These are phyloP conservation scores for Filobasidium uniguttulatum DNA, from an alignment of 1,284 basidiomycete genomes.

Conservation along the genomic window DNA sequence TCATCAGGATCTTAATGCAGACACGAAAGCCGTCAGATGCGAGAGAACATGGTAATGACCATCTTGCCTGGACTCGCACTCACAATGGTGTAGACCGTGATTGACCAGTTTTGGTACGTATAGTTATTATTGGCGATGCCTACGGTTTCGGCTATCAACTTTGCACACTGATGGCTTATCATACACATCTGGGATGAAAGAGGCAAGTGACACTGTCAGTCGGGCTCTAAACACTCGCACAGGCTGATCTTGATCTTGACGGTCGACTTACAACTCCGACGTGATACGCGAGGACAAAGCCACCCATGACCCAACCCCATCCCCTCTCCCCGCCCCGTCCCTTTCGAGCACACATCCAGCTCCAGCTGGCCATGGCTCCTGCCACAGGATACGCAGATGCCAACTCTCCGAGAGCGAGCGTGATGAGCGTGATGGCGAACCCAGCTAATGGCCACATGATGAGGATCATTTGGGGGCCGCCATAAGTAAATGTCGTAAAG, in stretches of 20 bases:
- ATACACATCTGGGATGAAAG: slow-evolving; percentile 21
- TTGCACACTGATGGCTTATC: slow-evolving; percentile 27
- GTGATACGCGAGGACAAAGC: slow-evolving; percentile 33
- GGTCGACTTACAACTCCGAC: slow-evolving; percentile 28
- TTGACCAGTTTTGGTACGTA: slow-evolving; percentile 23
- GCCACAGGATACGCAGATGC: slow-evolving; percentile 36
- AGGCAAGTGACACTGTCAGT: neutral
- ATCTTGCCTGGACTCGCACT: neutral
- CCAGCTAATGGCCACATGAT: slow-evolving; percentile 34
- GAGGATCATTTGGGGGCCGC: slow-evolving; percentile 29
- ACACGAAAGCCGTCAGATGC: neutral
- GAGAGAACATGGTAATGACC: neutral
- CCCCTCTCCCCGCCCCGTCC: slow-evolving; percentile 32
- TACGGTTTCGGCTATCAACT: slow-evolving; percentile 30
- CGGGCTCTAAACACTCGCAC: neutral
- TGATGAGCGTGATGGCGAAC: slow-evolving; percentile 25
- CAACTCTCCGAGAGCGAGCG: slow-evolving; percentile 28
- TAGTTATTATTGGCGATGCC: slow-evolving; percentile 22
- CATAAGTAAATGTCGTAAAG: slow-evolving; percentile 30
- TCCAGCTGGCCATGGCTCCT: slow-evolving; percentile 36
- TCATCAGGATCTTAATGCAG: slow-evolving; percentile 22
- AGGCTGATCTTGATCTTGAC: neutral
- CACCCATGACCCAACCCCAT: slow-evolving; percentile 34
- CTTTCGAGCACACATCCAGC: slow-evolving; percentile 32
- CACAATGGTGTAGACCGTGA: slow-evolving; percentile 29